Evolutionary conservation across 106 monocot genomes (phyloP).

Genomic region (Cymbidium sinense): DNA sequence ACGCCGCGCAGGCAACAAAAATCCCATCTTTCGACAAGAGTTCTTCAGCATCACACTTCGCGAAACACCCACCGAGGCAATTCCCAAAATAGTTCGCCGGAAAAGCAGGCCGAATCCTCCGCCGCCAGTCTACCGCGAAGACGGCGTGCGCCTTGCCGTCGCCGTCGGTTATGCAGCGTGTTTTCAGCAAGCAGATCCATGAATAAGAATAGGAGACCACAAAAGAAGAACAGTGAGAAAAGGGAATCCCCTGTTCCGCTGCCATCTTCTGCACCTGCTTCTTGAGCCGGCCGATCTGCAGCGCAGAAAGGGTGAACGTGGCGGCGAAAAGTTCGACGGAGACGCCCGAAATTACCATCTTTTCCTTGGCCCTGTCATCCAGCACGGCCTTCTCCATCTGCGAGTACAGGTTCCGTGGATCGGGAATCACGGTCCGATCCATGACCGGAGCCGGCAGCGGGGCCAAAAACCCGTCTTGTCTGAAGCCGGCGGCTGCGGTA

Average conservation of each 20-base stretch:
- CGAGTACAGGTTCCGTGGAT: neutral
- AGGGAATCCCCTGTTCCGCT: neutral
- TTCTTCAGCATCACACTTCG: slow-evolving; percentile 6
- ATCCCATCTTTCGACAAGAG: slow-evolving; percentile 10
- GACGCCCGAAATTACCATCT: neutral
- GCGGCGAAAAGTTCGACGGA: neutral
- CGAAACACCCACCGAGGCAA: slow-evolving; percentile 13
- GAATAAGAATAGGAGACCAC: slow-evolving; percentile 10
- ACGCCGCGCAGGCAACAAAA: slow-evolving; percentile 7
- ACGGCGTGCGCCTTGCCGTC: neutral
- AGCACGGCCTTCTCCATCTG: neutral
- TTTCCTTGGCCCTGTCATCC: too few relatives aligned
- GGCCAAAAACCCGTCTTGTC: neutral
- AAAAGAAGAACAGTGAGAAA: slow-evolving; percentile 26
- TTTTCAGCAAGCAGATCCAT: slow-evolving; percentile 20
- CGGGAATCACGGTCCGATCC: neutral
- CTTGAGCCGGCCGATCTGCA: slow-evolving; percentile 10
- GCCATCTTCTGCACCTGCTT: neutral
- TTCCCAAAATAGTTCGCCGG: slow-evolving; percentile 28
- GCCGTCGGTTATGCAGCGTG: neutral
- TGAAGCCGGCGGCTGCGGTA: neutral
- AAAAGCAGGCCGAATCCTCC: slow-evolving; percentile 9
- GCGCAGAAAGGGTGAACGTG: slow-evolving; percentile 7
- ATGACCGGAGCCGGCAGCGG: neutral
- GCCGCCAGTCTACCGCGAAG: slow-evolving; percentile 26